Conservation (phyloP, 805 yeast species). For the Candida sakaeoensis region DNA sequence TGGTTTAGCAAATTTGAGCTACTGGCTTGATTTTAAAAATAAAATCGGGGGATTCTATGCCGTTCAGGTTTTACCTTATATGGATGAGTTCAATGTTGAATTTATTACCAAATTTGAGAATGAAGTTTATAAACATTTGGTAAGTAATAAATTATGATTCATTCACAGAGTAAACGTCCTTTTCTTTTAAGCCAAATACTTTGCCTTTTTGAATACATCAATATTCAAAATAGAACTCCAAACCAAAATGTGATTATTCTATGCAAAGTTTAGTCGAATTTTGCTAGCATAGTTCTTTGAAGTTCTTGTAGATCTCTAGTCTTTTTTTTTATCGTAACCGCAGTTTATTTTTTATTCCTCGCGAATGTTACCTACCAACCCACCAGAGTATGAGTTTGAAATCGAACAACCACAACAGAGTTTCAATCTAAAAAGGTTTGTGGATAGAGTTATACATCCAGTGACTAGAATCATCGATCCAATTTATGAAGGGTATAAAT, state of each 20-base stretch:
- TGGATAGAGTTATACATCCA: conserved; percentile 34
- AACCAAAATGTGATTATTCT: no score
- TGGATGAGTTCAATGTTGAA: conserved; percentile 21
- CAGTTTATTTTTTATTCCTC: background rate
- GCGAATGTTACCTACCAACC: conserved; percentile 4
- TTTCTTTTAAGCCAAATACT: no score
- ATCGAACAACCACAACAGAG: conserved; percentile 27
- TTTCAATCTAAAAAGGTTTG: background rate
- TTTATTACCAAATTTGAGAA: conserved; percentile 22
- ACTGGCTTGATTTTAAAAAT: conserved; percentile 38
- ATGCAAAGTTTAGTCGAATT: no score
- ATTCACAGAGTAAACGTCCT: no score
- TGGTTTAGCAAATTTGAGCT: conserved; percentile 37
- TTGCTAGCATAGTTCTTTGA: no score
- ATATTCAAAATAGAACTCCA: no score
- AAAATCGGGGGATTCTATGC: conserved; percentile 39
- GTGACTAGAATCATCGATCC: conserved; percentile 46
- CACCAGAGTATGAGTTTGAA: conserved; percentile 24
- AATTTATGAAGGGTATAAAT: conserved; percentile 44
- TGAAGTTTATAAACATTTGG: conserved; percentile 19
- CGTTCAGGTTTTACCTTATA: conserved; percentile 33
- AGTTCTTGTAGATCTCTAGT: no score
- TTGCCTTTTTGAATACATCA: no score
- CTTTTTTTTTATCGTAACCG: background rate
- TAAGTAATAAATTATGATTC: conserved; percentile 9